phyloP scores from a whole-genome alignment of 2,329 filamentous ascomycete genomes.

The Pseudogymnoascus sp. region DNA sequence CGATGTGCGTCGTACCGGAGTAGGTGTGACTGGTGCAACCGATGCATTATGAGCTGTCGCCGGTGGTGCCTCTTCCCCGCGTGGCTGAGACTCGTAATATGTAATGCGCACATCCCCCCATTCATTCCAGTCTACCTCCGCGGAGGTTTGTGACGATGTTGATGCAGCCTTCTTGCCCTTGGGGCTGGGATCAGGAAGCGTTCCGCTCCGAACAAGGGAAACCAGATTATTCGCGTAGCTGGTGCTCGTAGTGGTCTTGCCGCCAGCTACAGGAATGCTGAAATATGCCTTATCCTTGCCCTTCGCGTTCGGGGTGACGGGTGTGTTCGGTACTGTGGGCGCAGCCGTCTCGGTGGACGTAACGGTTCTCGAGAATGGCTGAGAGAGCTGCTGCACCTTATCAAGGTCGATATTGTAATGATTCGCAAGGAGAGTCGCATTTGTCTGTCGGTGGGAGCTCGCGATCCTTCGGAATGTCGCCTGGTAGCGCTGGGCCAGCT shows the following conservation, averaged over 20 bases:
- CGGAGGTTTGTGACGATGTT: slow-evolving; percentile 2
- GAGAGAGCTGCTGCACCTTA: slow-evolving; percentile 72
- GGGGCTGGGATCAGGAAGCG: slow-evolving; percentile 25
- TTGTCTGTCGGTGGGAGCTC: slow-evolving; percentile 56
- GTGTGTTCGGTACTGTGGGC: slow-evolving; percentile 41
- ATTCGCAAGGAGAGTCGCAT: slow-evolving; percentile 66
- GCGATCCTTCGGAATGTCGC: slow-evolving; percentile 72
- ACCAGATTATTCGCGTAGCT: slow-evolving; percentile 80
- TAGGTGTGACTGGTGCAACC: slow-evolving; percentile 24
- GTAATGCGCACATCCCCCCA: slow-evolving; percentile 74
- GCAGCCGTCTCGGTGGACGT: slow-evolving; percentile 39
- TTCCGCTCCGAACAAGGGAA: slow-evolving; percentile 57
- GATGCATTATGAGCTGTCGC: slow-evolving; percentile 25
- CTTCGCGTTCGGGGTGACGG: slow-evolving; percentile 53
- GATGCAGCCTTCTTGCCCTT: slow-evolving; percentile 19
- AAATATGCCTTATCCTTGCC: slow-evolving; percentile 62
- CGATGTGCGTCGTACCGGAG: slow-evolving; percentile 27
- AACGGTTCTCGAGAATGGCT: slow-evolving; percentile 70
- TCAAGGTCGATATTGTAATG: slow-evolving; percentile 78
- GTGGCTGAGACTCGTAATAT: slow-evolving; percentile 52
- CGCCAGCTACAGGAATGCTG: slow-evolving; percentile 34
- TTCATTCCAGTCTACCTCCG: slow-evolving; percentile 53
- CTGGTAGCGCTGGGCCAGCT: slow-evolving; percentile 87
- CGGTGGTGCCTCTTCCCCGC: slow-evolving; percentile 18
- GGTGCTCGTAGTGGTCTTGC: slow-evolving; percentile 36